Base-by-base conservation (phyloP, 495 filamentous ascomycete species). In the Talaromyces thailandensis region DNA sequence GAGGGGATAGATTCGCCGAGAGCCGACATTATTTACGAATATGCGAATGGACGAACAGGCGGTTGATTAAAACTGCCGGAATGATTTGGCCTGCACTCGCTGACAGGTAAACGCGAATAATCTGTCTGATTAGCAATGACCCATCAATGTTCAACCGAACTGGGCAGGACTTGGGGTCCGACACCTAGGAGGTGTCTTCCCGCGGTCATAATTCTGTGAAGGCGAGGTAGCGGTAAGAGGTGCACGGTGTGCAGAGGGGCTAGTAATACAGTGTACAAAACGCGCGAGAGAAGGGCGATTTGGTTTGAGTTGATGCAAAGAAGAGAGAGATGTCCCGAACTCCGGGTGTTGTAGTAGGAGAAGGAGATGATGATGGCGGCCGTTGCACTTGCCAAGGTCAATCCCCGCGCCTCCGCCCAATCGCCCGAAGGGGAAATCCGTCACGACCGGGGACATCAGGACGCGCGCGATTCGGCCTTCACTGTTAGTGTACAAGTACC, bases 101-200 rank as follows among this genome's bases (percentile, higher is more conserved):
- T 26, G 21, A 28, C n/a, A 28, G 4, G 11, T 14, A 28, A 25
- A 21, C n/a, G 6, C 4, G 23, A 21, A 4, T 53, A 14, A 6
- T 45, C 43, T 48, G 25, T 28, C 16, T 28, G 50, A 53, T 53
- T 58, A 58, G 29, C 56, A 59, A 23, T 6, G 18, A 23, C 24
- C 35, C 59, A 31, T 61, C 37, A 31, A 28, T 40, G 16, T 45
- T 61, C 40, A 9, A n/a, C 59, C 23, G 26, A 48, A 52, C 1
- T n/a, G 26, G 26, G 43, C 7, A 51, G 59, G 59, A 61, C 59
- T 61, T 51, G 59, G 59, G 59, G 59, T 43, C 57, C 59, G 45
- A 61, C 59, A 59, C 59, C 59, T 50, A 23, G 16, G 59, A 61
- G 59, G 59, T 45, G 59, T 51, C 59, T 51, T 48, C 40, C 18